Evolutionary conservation across 352 stramenopile genomes (phyloP).

Genomic region (Globisporangium nodosum): DNA sequence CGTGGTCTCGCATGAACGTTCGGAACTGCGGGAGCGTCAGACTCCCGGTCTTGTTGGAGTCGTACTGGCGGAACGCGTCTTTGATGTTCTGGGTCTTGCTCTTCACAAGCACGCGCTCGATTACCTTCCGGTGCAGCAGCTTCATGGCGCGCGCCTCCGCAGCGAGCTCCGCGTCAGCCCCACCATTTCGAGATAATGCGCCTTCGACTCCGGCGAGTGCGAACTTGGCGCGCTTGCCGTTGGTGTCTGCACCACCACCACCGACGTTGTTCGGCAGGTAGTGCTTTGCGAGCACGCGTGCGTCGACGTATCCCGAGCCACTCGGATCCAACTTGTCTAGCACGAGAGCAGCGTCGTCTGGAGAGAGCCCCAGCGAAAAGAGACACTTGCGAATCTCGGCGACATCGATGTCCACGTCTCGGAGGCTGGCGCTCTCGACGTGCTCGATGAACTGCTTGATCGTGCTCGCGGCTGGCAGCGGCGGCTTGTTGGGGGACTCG

Average conservation of each 20-base stretch:
- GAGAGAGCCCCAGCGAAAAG: conserved; percentile 23
- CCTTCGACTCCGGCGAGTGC: neutral
- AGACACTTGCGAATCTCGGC: conserved; percentile 30
- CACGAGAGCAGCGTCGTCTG: conserved; percentile 25
- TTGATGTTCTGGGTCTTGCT: conserved; percentile 55
- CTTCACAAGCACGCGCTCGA: conserved; percentile 49
- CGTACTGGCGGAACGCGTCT: conserved; percentile 62
- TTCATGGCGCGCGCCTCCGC: conserved; percentile 16
- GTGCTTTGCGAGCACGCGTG: conserved; percentile 14
- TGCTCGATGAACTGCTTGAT: conserved; percentile 25
- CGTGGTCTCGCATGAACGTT: conserved; percentile 43
- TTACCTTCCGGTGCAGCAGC: conserved; percentile 49
- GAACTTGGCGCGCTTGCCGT: neutral
- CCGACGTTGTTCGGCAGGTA: conserved; percentile 18
- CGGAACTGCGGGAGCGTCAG: conserved; percentile 41
- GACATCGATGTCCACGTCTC: conserved; percentile 15
- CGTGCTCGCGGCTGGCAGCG: conserved; percentile 19
- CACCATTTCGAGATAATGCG: neutral
- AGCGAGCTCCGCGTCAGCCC: neutral
- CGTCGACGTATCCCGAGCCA: conserved; percentile 14
- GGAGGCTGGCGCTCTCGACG: conserved; percentile 8
- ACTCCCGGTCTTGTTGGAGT: conserved; percentile 38
- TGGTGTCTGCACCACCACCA: neutral
- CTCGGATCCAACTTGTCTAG: conserved; percentile 22
- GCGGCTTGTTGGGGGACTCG: conserved; percentile 1